Evolutionary conservation across 2,329 filamentous ascomycete genomes (phyloP).

Genomic region (Claviceps fusiformis): DNA sequence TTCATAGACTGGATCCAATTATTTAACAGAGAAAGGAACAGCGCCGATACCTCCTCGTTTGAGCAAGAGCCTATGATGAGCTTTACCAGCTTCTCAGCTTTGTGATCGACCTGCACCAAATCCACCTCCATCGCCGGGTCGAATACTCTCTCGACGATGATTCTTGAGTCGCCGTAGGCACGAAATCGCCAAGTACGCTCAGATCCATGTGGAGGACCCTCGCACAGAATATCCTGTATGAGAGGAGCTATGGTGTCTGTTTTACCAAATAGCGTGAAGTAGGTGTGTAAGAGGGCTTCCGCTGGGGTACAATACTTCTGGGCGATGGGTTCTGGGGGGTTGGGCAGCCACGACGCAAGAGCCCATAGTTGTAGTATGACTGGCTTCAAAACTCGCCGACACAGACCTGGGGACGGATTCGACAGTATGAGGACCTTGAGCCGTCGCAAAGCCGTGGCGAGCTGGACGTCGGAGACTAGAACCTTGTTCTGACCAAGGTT

Average conservation of each 20-base stretch:
- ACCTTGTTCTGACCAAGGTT: conserved; percentile 29
- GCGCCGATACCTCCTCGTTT: conserved; percentile 40
- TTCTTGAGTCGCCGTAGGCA: conserved; percentile 26
- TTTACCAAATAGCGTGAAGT: conserved; percentile 42
- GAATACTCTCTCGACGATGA: conserved; percentile 33
- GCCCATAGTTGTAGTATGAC: conserved; percentile 51
- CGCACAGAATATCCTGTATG: conserved; percentile 40
- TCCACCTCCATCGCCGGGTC: conserved; percentile 18
- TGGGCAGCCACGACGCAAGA: conserved; percentile 36
- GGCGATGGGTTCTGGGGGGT: conserved; percentile 18
- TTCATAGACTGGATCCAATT: conserved; percentile 34
- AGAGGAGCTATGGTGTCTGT: conserved; percentile 34
- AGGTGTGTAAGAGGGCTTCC: conserved; percentile 38
- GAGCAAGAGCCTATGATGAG: conserved; percentile 36
- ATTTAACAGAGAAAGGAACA: conserved; percentile 35
- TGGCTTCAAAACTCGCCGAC: conserved; percentile 45
- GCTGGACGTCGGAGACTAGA: conserved; percentile 31
- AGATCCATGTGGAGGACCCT: conserved; percentile 26
- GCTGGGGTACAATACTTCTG: conserved; percentile 32
- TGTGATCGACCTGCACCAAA: conserved; percentile 32
- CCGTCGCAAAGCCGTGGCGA: conserved; percentile 39
- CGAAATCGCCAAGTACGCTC: conserved; percentile 39
- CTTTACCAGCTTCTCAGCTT: conserved; percentile 32
- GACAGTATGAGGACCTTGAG: conserved; percentile 44
- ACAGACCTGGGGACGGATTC: conserved; percentile 53